Conservation (phyloP, 306 rosid species). For the Dalbergia cochinchinensis region DNA sequence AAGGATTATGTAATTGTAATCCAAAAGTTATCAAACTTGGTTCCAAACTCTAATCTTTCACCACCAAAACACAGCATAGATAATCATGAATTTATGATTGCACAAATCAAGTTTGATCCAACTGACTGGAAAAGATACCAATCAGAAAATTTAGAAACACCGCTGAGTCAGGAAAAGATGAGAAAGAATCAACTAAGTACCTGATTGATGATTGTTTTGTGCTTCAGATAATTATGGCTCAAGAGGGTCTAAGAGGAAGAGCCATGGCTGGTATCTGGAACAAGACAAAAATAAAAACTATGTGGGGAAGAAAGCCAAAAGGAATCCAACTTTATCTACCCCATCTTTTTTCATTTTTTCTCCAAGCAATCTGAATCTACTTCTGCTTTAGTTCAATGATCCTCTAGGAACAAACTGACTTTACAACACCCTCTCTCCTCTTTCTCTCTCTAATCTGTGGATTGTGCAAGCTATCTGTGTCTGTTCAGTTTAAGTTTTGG, state of each 20-base stretch:
- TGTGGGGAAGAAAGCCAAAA: constrained; percentile 27
- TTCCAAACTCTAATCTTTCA: constrained; percentile 25
- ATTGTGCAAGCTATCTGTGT: constrained; percentile 4
- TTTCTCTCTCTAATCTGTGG: constrained; percentile 45
- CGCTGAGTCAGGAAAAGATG: constrained; percentile 26
- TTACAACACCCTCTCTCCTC: constrained; percentile 44
- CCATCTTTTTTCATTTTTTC: constrained; percentile 38
- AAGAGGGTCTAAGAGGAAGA: constrained; percentile 47
- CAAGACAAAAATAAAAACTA: neutral
- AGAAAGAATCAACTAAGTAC: constrained; percentile 33
- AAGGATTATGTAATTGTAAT: constrained; percentile 8
- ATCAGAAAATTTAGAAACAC: constrained; percentile 30
- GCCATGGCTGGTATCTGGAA: constrained; percentile 41
- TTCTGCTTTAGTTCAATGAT: constrained; percentile 32
- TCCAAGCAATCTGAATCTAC: constrained; percentile 38
- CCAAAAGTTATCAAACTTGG: constrained; percentile 32
- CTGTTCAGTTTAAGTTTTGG: neutral
- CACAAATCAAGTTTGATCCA: constrained; percentile 29
- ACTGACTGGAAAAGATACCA: constrained; percentile 2
- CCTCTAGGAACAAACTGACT: constrained; percentile 42
- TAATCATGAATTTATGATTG: constrained; percentile 31
- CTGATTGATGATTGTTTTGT: constrained; percentile 34
- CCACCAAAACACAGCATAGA: constrained; percentile 42
- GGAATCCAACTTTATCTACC: constrained; percentile 49
- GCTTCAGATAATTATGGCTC: constrained; percentile 23